A percentile compares a stretch with the other conserved stretches of the same genome.
These are phyloP conservation scores for Pharnaceum exiguum DNA, from an alignment of 148 eudicot genomes.

Conservation along the genomic window DNA sequence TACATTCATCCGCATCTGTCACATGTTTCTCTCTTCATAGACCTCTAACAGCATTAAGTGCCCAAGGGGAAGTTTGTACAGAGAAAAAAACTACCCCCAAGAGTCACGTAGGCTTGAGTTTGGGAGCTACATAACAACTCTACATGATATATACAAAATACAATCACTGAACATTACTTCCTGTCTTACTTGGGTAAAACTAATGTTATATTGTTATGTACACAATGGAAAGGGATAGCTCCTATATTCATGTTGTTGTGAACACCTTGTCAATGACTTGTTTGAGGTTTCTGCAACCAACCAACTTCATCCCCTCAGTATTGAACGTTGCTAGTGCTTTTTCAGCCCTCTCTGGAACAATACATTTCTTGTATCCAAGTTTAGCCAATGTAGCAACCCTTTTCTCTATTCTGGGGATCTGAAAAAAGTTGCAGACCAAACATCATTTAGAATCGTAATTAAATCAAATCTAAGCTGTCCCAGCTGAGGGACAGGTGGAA, in stretches of 20 bases:
- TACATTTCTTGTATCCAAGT: constrained; percentile 76
- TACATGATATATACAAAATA: no score
- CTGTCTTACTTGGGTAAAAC: no score
- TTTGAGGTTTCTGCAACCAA: constrained; percentile 77
- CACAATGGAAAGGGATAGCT: no score
- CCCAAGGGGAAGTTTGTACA: no score
- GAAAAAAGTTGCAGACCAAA: constrained; percentile 2
- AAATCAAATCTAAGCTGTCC: background rate
- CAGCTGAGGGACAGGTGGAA: background rate
- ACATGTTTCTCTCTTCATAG: no score
- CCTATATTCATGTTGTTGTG: constrained; percentile 3
- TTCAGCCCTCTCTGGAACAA: constrained; percentile 56
- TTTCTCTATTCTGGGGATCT: constrained; percentile 90
- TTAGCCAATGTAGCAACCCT: constrained; percentile 69
- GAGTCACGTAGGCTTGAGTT: no score
- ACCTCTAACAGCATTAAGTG: no score
- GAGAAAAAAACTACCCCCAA: no score
- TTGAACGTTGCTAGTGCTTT: constrained; percentile 39
- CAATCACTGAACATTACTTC: no score
- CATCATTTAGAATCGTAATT: background rate
- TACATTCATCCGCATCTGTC: no score
- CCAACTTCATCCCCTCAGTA: constrained; percentile 36
- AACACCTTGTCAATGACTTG: constrained; percentile 72
- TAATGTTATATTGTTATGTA: no score
- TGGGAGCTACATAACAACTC: no score